Evolutionary conservation across 192 early-diverging fungal genomes (phyloP).

Genomic region (Coemansia sp.): DNA sequence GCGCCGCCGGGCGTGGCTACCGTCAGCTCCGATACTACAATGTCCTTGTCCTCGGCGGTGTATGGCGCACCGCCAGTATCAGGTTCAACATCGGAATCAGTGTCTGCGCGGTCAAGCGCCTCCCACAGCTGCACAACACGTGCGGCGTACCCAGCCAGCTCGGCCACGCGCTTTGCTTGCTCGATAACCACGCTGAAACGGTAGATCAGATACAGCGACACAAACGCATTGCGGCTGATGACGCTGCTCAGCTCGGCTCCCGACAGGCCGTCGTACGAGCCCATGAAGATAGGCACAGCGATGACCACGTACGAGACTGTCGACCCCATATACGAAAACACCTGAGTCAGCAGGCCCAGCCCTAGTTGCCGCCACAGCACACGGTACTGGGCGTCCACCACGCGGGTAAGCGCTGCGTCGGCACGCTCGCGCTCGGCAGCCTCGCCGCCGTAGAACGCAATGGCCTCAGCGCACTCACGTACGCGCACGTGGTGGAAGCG

Average conservation of each 20-base stretch:
- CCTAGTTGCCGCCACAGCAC: slow-evolving; percentile 56
- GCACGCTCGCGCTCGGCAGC: slow-evolving; percentile 58
- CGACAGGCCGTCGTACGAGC: slow-evolving; percentile 69
- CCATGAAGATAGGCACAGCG: slow-evolving; percentile 77
- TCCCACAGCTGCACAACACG: slow-evolving; percentile 83
- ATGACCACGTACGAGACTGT: slow-evolving; percentile 80
- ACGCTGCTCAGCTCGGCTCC: slow-evolving; percentile 70
- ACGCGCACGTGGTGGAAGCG: slow-evolving; percentile 72
- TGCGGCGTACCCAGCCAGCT: slow-evolving; percentile 78
- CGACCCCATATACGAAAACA: slow-evolving; percentile 74
- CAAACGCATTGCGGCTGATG: slow-evolving; percentile 78
- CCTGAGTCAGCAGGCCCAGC: slow-evolving; percentile 55
- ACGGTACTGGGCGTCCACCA: slow-evolving; percentile 55
- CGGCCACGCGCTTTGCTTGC: slow-evolving; percentile 65
- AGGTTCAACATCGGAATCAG: not conserved
- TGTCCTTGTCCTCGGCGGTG: not conserved
- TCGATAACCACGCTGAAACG: slow-evolving; percentile 72
- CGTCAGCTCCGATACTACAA: slow-evolving; percentile 14
- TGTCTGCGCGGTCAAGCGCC: slow-evolving; percentile 49
- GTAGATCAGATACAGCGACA: slow-evolving; percentile 83
- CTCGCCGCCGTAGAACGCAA: slow-evolving; percentile 83
- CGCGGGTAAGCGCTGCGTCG: slow-evolving; percentile 52
- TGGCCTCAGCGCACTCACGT: slow-evolving; percentile 71
- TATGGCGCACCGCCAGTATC: not conserved
- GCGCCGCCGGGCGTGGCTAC: slow-evolving; percentile 27